phyloP scores from a whole-genome alignment of 106 monocot genomes.

The Cymbidium sinense region DNA sequence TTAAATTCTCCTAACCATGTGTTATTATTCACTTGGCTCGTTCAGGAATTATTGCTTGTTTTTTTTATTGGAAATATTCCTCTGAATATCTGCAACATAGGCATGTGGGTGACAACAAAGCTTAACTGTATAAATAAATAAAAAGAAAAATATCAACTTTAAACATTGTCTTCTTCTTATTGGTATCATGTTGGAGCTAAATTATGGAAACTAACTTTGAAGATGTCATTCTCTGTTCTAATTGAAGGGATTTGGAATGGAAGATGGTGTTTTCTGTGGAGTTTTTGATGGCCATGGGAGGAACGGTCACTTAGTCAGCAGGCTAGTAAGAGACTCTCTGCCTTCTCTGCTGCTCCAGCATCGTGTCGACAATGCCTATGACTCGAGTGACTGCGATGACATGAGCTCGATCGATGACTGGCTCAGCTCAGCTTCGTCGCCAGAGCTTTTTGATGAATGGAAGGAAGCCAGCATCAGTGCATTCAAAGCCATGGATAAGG shows the following conservation, averaged over 20 bases:
- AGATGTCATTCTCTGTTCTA: neutral
- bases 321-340: slow-evolving; percentile 61
- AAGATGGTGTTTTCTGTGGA: slow-evolving; percentile 77
- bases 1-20: neutral
- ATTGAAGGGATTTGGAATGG: slow-evolving; percentile 67
- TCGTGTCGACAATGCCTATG: slow-evolving; percentile 12
- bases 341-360: slow-evolving; percentile 59
- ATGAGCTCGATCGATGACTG: slow-evolving; percentile 27
- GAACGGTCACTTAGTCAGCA: slow-evolving; percentile 74
- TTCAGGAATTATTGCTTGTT: neutral
- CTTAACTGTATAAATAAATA: neutral
- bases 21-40: neutral
- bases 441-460: slow-evolving; percentile 78
- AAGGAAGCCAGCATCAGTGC: slow-evolving; percentile 64
- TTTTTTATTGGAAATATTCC: neutral
- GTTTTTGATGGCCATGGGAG: slow-evolving; percentile 95
- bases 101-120: slow-evolving; percentile 1
- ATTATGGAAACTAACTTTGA: neutral
- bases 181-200: neutral
- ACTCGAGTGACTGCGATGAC: slow-evolving; percentile 16
- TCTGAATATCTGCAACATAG: neutral
- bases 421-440: slow-evolving; percentile 26
- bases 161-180: neutral
- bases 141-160: neutral
- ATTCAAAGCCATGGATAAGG: slow-evolving; percentile 83